phyloP scores from a whole-genome alignment of 2,329 filamentous ascomycete species.

The Hypoxylon sp. region DNA sequence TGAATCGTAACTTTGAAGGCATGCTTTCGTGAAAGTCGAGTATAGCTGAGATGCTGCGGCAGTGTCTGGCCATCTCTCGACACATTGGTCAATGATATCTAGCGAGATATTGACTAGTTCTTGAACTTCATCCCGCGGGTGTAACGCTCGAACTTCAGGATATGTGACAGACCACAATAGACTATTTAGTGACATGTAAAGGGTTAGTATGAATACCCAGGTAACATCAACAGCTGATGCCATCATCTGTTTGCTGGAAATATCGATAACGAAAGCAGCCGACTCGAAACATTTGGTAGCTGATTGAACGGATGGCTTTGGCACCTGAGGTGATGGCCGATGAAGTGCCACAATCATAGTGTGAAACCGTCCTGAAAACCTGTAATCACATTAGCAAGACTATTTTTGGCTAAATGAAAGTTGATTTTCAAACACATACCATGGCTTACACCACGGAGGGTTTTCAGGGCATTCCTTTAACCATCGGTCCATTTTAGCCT shows the following conservation, averaged over 20 bases:
- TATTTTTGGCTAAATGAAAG: background rate
- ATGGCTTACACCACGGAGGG: slow-evolving; percentile 80
- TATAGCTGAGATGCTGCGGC: slow-evolving; percentile 88
- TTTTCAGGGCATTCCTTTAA: slow-evolving; percentile 80
- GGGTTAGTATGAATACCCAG: slow-evolving; percentile 90
- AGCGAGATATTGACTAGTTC: slow-evolving; percentile 80
- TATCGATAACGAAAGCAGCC: slow-evolving; percentile 83
- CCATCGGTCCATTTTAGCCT: slow-evolving; percentile 85
- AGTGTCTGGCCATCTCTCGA: slow-evolving; percentile 92
- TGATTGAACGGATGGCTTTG: slow-evolving; percentile 83
- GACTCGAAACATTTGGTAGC: slow-evolving; percentile 88
- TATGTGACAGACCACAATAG: slow-evolving; percentile 94
- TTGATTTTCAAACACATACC: slow-evolving; percentile 69
- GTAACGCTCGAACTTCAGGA: slow-evolving; percentile 80
- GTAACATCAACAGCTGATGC: slow-evolving; percentile 85
- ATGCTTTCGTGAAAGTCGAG: slow-evolving; percentile 85
- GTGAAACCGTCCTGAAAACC: slow-evolving; percentile 80
- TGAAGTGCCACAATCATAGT: slow-evolving; percentile 91
- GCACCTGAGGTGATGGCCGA: slow-evolving; percentile 91
- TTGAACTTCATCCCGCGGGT: slow-evolving; percentile 82
- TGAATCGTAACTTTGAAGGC: slow-evolving; percentile 87
- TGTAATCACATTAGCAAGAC: slow-evolving; percentile 53
- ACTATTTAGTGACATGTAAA: slow-evolving; percentile 94
- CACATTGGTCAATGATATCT: slow-evolving; percentile 83
- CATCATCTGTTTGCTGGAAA: slow-evolving; percentile 85